These are phyloP conservation scores for Neopestalotiopsis sp. DNA, from an alignment of 2,329 filamentous ascomycete species.

Conservation along the genomic window DNA sequence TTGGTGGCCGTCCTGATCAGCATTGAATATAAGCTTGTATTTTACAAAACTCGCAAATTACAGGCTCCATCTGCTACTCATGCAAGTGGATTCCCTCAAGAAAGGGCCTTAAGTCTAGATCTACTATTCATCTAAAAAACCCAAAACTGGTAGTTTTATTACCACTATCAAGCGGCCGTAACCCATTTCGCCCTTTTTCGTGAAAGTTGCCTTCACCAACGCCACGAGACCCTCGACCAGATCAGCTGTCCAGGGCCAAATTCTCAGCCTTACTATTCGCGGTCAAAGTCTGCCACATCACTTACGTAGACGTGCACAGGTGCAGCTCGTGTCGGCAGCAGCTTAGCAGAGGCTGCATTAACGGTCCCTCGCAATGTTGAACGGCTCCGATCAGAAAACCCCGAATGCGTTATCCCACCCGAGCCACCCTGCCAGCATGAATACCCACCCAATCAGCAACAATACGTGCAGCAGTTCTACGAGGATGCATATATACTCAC, in stretches of 20 bases:
- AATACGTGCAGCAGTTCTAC: not conserved
- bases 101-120: not conserved
- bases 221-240: not conserved
- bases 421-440: not conserved
- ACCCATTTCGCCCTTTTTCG: not conserved
- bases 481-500: not conserved
- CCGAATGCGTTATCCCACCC: not conserved
- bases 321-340: slow-evolving; percentile 6
- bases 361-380: not conserved
- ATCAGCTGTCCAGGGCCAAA: not conserved
- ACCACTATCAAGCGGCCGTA: not conserved
- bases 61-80: not conserved
- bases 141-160: not conserved
- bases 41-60: not conserved
- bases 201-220: not conserved
- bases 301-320: not conserved
- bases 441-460: not conserved
- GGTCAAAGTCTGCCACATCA: not conserved
- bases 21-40: slow-evolving; percentile 10
- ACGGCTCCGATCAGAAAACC: not conserved
- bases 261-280: not conserved
- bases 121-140: not conserved
- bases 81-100: not conserved
- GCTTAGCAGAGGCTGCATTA: not conserved
- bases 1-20: not conserved